Conservation (phyloP, 2,329 filamentous ascomycete genomes). For the Penicillium capsulatum region DNA sequence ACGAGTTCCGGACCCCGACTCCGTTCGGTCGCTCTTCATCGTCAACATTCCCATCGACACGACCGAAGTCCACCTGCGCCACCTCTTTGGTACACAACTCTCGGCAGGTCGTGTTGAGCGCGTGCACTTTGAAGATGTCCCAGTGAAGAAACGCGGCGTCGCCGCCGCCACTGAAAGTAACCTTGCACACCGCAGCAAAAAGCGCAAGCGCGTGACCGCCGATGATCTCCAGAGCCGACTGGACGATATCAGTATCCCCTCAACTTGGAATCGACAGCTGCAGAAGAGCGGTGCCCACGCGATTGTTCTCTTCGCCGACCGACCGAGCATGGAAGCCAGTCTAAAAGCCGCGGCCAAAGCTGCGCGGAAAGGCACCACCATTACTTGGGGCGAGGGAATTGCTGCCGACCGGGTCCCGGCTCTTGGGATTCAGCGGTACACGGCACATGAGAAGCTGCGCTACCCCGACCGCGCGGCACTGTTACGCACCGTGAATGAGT, state of each 20-base stretch:
- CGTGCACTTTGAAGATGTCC: slow-evolving; percentile 64
- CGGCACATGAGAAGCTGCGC: slow-evolving; percentile 65
- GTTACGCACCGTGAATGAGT: slow-evolving; percentile 74
- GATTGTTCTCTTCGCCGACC: slow-evolving; percentile 78
- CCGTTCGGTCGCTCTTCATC: slow-evolving; percentile 79
- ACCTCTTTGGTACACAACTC: slow-evolving; percentile 69
- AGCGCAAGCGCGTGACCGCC: slow-evolving; percentile 51
- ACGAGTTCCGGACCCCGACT: slow-evolving; percentile 67
- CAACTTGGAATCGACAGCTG: slow-evolving; percentile 67
- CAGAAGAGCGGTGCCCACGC: slow-evolving; percentile 73
- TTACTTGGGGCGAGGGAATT: slow-evolving; percentile 65
- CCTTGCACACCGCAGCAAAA: slow-evolving; percentile 41
- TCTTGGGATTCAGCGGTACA: slow-evolving; percentile 52
- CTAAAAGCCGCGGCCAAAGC: slow-evolving; percentile 69
- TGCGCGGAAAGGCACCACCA: slow-evolving; percentile 53
- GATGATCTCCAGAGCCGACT: slow-evolving; percentile 54
- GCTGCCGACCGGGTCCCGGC: slow-evolving; percentile 51
- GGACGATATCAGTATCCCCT: slow-evolving; percentile 60
- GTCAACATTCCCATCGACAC: slow-evolving; percentile 84
- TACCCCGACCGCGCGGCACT: slow-evolving; percentile 66
- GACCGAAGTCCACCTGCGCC: slow-evolving; percentile 70
- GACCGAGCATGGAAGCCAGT: slow-evolving; percentile 68
- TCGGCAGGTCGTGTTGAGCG: slow-evolving; percentile 73
- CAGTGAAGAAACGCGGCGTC: slow-evolving; percentile 35
- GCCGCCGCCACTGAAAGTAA: slow-evolving; percentile 21